phyloP scores from a whole-genome alignment of 805 yeast species.

The Grigorovia humatica region DNA sequence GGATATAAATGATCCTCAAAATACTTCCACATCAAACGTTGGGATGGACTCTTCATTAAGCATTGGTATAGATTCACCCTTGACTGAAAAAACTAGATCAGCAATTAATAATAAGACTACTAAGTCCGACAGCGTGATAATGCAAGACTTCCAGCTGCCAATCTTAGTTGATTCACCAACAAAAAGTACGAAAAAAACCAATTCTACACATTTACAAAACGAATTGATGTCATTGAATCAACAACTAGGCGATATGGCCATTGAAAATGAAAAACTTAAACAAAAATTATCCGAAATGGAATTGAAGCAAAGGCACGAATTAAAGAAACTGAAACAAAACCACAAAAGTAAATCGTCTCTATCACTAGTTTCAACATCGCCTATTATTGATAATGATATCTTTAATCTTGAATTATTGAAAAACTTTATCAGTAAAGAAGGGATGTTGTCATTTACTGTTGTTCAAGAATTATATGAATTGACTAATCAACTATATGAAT shows the following conservation, averaged over 20 bases:
- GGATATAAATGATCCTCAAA: not conserved
- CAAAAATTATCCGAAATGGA: slow-evolving; percentile 38
- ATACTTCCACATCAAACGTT: not conserved
- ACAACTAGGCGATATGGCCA: slow-evolving; percentile 20
- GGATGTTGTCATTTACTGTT: slow-evolving; percentile 12
- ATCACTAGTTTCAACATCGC: not conserved
- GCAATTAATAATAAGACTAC: not conserved
- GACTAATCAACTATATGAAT: not conserved
- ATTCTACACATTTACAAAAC: slow-evolving; percentile 11
- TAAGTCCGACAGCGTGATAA: not conserved
- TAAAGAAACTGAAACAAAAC: not conserved
- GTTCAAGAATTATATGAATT: slow-evolving; percentile 1
- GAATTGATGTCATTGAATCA: slow-evolving; percentile 17
- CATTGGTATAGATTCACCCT: not conserved
- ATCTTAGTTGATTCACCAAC: not conserved
- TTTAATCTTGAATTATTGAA: slow-evolving; percentile 4
- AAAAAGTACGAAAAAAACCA: not conserved
- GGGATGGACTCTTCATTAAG: not conserved
- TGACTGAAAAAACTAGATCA: not conserved
- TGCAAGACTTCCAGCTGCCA: not conserved
- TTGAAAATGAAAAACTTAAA: slow-evolving; percentile 29
- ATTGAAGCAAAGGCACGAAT: slow-evolving; percentile 8
- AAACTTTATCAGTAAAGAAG: slow-evolving; percentile 10
- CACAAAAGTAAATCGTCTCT: not conserved
- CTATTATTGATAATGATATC: not conserved